These are phyloP conservation scores for Kazachstania sp. DNA, from an alignment of 1,139 yeast species.

Conservation along the genomic window DNA sequence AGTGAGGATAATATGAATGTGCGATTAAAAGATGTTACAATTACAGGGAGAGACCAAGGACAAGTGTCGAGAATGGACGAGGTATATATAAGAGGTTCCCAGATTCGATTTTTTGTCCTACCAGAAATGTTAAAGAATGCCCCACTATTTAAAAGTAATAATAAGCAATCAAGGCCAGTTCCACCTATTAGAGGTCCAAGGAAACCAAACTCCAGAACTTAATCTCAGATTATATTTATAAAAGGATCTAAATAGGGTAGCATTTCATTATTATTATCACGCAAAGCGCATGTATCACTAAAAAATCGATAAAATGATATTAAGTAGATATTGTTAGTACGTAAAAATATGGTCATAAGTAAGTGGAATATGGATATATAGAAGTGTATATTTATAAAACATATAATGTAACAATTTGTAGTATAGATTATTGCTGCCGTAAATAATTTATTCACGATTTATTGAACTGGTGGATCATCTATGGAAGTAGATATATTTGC, in stretches of 20 bases:
- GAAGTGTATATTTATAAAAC: neutral
- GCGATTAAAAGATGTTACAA: constrained; percentile 72
- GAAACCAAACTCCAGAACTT: constrained; percentile 18
- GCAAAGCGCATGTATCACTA: too few relatives aligned
- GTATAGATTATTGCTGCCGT: neutral
- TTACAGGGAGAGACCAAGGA: constrained; percentile 64
- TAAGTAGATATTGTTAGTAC: too few relatives aligned
- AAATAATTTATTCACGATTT: too few relatives aligned
- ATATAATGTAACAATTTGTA: neutral
- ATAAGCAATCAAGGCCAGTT: constrained; percentile 51
- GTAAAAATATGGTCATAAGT: too few relatives aligned
- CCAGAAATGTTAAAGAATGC: constrained; percentile 87
- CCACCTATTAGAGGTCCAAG: constrained; percentile 65
- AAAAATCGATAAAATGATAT: too few relatives aligned
- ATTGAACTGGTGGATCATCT: too few relatives aligned
- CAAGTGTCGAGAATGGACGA: constrained; percentile 69
- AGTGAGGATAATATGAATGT: constrained; percentile 87
- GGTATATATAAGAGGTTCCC: constrained; percentile 87
- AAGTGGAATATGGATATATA: neutral
- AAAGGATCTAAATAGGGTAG: too few relatives aligned
- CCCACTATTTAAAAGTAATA: constrained; percentile 64
- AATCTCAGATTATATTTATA: too few relatives aligned
- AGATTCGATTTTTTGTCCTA: constrained; percentile 71
- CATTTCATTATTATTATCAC: too few relatives aligned
- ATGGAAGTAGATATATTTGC: neutral